These are phyloP conservation scores for Podaxis mareebaensis DNA, from an alignment of 768 basidiomycete genomes.

Conservation along the genomic window DNA sequence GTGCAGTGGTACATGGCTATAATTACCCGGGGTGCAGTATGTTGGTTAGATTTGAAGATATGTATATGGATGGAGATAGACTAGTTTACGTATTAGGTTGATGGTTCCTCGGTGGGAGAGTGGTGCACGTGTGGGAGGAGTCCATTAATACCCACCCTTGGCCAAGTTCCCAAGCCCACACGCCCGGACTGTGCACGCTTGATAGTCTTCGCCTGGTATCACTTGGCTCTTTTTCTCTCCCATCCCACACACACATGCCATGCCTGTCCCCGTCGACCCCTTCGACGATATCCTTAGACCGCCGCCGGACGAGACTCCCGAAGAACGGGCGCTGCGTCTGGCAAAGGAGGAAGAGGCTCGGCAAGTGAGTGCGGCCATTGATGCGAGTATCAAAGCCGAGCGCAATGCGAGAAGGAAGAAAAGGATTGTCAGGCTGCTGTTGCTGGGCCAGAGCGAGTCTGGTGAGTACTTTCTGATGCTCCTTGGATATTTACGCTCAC, in stretches of 20 bases:
- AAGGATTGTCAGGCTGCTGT: constrained; percentile 67
- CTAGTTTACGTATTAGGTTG: constrained; percentile 16
- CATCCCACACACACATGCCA: constrained; percentile 24
- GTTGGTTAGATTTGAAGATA: not conserved
- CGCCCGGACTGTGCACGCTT: not conserved
- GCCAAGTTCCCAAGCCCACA: not conserved
- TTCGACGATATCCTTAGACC: constrained; percentile 66
- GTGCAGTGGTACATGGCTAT: not conserved
- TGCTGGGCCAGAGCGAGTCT: constrained; percentile 83
- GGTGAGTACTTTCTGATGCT: constrained; percentile 43
- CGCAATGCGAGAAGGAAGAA: constrained; percentile 64
- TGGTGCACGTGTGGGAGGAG: constrained; percentile 17
- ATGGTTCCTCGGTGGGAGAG: constrained; percentile 33
- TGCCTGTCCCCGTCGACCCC: constrained; percentile 54
- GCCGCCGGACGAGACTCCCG: constrained; percentile 65
- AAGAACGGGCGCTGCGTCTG: constrained; percentile 54
- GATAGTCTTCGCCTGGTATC: constrained; percentile 6
- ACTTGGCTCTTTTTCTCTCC: constrained; percentile 23
- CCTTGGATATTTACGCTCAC: constrained; percentile 12
- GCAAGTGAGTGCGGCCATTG: constrained; percentile 68
- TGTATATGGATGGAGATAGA: not conserved
- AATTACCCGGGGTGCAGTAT: constrained; percentile 7
- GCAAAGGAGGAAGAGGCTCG: constrained; percentile 66
- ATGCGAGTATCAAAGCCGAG: constrained; percentile 70
- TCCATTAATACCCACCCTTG: constrained; percentile 19